Conservation (phyloP, 306 rosid genomes). For the Nissolia schottii region DNA sequence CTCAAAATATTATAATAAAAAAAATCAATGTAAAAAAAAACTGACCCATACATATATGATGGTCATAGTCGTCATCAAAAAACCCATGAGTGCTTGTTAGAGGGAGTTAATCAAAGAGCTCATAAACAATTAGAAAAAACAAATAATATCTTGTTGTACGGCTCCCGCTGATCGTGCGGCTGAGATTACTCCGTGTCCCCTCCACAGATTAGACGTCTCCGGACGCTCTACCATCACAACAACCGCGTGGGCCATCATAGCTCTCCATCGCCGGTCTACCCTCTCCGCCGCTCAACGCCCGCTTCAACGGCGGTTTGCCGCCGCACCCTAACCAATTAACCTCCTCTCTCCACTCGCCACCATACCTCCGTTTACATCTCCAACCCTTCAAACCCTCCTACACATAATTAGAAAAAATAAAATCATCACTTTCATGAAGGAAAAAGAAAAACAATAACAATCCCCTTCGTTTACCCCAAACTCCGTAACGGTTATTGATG, state of each 20-base stretch:
- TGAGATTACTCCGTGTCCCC: constrained; percentile 12
- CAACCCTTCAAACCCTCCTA: constrained; percentile 32
- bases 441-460: neutral
- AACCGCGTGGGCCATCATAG: neutral
- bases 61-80: constrained; percentile 27
- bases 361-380: constrained; percentile 4
- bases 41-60: constrained; percentile 19
- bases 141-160: constrained; percentile 10
- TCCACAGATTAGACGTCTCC: constrained; percentile 39
- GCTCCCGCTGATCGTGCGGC: constrained; percentile 21
- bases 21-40: neutral
- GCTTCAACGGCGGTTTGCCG: constrained; percentile 21
- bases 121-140: neutral
- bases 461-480: neutral
- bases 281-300: constrained; percentile 15
- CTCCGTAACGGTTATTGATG: neutral
- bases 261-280: neutral
- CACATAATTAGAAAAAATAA: neutral
- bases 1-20: constrained; percentile 10
- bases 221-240: neutral
- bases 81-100: constrained; percentile 28
- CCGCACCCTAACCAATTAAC: constrained; percentile 2
- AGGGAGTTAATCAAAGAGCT: constrained; percentile 11
- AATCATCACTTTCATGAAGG: neutral
- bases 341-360: constrained; percentile 7